Evolutionary conservation across 352 stramenopile genomes (phyloP), one percentile per base, ranked within the genome.

Genomic region (Phytophthora pseudosyringae): DNA sequence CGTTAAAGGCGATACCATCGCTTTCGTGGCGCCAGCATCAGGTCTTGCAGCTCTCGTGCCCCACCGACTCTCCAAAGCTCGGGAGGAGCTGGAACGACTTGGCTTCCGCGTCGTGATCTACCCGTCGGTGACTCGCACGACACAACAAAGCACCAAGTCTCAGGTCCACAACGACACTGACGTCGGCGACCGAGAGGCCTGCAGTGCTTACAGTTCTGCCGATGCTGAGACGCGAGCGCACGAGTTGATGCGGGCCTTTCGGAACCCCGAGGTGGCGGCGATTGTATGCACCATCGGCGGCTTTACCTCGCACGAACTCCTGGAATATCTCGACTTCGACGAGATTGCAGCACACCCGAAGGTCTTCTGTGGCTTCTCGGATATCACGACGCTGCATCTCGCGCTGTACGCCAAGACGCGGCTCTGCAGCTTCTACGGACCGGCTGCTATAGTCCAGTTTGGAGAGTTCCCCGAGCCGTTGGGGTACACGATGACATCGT

Each of bases 351-450:
- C 53, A 3, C 38, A 87, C 56, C 76, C 80, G 1, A 89, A 71
- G 55, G 75, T 88, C 61, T 87, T 89, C 56, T 73, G 70, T 29
- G 82, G 78, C 11, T 86, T 76, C 65, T 91, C 74, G 9, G 78
- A 91, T 54, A 78, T 87, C 56, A 89, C 82, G 57, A 83, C 82
- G 44, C 55, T 91, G 33, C 80, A 89, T 64, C 60, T 83, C 4
- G 82, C 82, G 26, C 44, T 91, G 15, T 81, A 78, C 36, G 38
- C 69, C 7, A 71, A 79, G 36, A 62, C 74, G 1, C 15, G 68
- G 5, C 57, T 91, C 9, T 80, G 78, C 28, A 76, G 73, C 29
- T 91, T 89, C 71, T 89, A 89, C 68, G 82, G 82, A 0, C 78
- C 80, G 9, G 82, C 73, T 4, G 80, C 76, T 8, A 29, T 91